Evolutionary conservation across 345 rosid species (phyloP).

Genomic region (Zanthoxylum bungeanum): DNA sequence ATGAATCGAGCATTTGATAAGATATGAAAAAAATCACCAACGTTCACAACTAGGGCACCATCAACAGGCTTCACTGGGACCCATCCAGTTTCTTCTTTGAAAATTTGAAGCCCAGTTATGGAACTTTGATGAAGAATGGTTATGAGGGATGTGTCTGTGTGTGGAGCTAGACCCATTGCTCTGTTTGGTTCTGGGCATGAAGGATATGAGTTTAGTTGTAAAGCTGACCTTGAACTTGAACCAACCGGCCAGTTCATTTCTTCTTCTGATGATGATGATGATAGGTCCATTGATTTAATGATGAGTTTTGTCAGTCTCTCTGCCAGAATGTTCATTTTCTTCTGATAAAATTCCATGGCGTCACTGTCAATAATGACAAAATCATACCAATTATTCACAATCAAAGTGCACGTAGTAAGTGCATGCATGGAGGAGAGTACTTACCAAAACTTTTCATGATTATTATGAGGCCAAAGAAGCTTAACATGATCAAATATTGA

Average conservation of each 20-base stretch:
- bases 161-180: no score
- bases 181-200: no score
- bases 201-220: no score
- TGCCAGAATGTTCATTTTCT: slow-evolving; percentile 57
- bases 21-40: no score
- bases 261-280: slow-evolving; percentile 38
- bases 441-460: slow-evolving; percentile 62
- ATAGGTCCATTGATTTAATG: slow-evolving; percentile 36
- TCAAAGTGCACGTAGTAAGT: no score
- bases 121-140: no score
- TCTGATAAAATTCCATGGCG: slow-evolving; percentile 62
- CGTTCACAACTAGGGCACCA: no score
- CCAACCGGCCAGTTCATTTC: slow-evolving; percentile 29
- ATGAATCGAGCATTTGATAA: no score
- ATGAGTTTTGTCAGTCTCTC: slow-evolving; percentile 42
- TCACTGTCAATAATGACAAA: slow-evolving; percentile 29
- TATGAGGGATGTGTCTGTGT: no score
- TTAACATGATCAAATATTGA: slow-evolving; percentile 63
- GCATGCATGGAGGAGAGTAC: slow-evolving; percentile 38
- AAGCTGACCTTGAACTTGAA: slow-evolving; percentile 32
- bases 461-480: slow-evolving; percentile 60
- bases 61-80: no score
- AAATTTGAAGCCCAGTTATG: no score
- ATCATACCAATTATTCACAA: neutral
- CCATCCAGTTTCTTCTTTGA: no score